Base-by-base conservation (phyloP, 345 rosid genomes). In the Euphorbia pulcherrima region DNA sequence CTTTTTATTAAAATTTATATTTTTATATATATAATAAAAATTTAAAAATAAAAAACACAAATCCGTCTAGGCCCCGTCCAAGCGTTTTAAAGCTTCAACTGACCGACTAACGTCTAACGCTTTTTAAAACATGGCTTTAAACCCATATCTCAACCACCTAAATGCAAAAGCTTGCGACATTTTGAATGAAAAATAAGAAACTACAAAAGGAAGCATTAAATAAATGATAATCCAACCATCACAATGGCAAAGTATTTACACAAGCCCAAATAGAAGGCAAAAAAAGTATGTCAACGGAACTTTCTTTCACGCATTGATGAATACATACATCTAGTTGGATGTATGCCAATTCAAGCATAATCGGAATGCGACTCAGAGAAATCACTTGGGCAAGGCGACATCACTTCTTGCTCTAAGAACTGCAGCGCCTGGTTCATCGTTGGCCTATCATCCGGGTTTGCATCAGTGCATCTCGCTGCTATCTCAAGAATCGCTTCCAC, bases 331-430 rank as follows among this genome's bases (percentile, higher is more conserved):
- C 7, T 62, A 65, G 61, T 72, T 57, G 46, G 8, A 47, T n/a
- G 27, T 33, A 56, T 66, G 12, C n/a, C 39, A 51, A 24, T 52
- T 71, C 72, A 85, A 66, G 89, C 83, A 74, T 82, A 86, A 72
- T 88, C 97, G 2, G 97, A 93, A 0, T 93, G 96, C 39, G 98
- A 90, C 75, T 84, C 96, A 4, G 87, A 93, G 78, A 84, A 87
- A 60, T 93, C 96, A 13, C 90, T 87, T 1, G 90, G 88, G 83
- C 92, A 88, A 55, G 98, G 97, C 6, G 97, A 87, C 90, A 90
- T 79, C 52, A 88, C 81, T 77, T 93, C 98, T 82, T 90, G 98
- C 76, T 90, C 98, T 11, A 90, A 90, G 74, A 90, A 74, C 86
- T 90, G 97, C 72, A 79, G 71, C 55, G 86, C 90, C 81, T 90